Percentiles rank a stretch among this genome's conserved stretches.
phyloP scores from a whole-genome alignment of 192 early-diverging fungal genomes.

The Chytriomyces sp. region DNA sequence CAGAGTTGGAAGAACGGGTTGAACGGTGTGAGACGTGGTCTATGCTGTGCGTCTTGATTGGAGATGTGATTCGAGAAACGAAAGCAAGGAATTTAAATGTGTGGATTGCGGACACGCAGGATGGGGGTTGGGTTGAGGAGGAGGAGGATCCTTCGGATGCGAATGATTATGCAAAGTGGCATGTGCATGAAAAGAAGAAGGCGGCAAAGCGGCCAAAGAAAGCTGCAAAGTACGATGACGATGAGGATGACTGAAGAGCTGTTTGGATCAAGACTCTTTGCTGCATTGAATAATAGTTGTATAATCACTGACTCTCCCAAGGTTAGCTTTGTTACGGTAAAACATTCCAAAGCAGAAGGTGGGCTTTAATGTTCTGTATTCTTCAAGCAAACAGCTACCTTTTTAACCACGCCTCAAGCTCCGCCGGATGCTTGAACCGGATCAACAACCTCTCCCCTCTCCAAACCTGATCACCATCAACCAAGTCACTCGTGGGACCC shows the following conservation, averaged over 20 bases:
- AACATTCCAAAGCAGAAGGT: too few relatives aligned
- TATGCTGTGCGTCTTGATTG: constrained; percentile 16
- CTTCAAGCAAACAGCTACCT: background rate
- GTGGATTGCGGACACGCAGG: constrained; percentile 24
- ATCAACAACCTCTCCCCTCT: constrained; percentile 31
- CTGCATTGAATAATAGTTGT: background rate
- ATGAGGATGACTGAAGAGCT: background rate
- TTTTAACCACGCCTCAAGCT: constrained; percentile 30
- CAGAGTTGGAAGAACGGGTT: constrained; percentile 15
- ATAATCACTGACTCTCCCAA: background rate
- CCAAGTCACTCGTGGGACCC: background rate
- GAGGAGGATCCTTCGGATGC: constrained; percentile 22
- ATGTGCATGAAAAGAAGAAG: constrained; percentile 1
- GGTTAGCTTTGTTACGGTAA: too few relatives aligned
- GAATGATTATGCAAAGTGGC: constrained; percentile 6
- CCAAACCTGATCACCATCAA: constrained; percentile 15
- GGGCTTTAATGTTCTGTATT: too few relatives aligned
- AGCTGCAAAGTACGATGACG: constrained; percentile 7
- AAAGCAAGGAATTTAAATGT: constrained; percentile 5
- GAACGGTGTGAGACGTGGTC: constrained; percentile 24
- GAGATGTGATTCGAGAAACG: constrained; percentile 21
- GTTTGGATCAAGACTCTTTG: background rate
- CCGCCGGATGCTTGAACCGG: constrained; percentile 27
- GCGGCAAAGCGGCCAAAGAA: constrained; percentile 18
- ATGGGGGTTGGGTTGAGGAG: constrained; percentile 34